phyloP scores from a whole-genome alignment of 2,329 filamentous ascomycete species.

The Cadophora sp. region DNA sequence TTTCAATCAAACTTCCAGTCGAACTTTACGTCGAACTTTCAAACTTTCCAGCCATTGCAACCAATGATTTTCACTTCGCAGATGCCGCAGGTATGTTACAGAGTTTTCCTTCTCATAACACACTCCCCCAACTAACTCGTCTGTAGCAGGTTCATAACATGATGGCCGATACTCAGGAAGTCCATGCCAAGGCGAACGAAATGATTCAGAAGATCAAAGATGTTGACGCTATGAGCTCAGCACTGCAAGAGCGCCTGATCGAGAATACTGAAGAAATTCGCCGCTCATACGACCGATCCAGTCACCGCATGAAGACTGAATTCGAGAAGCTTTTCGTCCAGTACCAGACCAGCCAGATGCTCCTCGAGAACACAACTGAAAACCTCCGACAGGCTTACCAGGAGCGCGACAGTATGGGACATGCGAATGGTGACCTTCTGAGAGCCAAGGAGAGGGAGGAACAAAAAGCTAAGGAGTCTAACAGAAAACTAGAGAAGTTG shows the following conservation, averaged over 20 bases:
- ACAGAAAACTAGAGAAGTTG: conserved; percentile 15
- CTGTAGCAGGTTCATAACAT: conserved; percentile 8
- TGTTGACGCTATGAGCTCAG: not conserved
- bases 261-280: conserved; percentile 7
- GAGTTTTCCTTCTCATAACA: not conserved
- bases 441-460: conserved; percentile 15
- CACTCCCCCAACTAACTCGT: not conserved
- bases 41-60: conserved; percentile 4
- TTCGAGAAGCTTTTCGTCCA: not conserved
- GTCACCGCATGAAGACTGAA: not conserved
- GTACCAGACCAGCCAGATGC: not conserved
- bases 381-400: conserved; percentile 18
- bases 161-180: not conserved
- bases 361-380: conserved; percentile 8
- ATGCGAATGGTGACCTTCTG: conserved; percentile 19
- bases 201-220: conserved; percentile 10
- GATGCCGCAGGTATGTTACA: not conserved
- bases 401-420: conserved; percentile 23
- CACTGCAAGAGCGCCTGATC: conserved; percentile 8
- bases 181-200: not conserved
- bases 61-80: not conserved
- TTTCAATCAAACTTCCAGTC: conserved; percentile 2
- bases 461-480: not conserved
- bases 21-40: not conserved
- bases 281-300: conserved; percentile 1